Conservation (phyloP, 129 eudicot species). For the Apium graveolens region DNA sequence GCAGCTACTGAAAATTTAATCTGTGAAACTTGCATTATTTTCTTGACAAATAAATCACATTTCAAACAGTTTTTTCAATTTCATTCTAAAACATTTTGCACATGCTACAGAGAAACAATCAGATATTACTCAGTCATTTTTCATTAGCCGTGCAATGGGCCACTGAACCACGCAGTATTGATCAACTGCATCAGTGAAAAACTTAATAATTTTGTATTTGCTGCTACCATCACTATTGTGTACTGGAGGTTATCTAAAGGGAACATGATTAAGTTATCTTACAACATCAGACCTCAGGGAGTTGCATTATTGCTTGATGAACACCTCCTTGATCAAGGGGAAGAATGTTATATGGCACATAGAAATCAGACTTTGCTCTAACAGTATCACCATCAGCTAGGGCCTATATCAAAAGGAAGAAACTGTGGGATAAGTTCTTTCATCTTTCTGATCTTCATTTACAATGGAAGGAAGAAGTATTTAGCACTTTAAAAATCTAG, state of each 20-base stretch:
- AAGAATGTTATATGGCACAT: slow-evolving; percentile 77
- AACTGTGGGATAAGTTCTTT: background rate
- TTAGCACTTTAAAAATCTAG: background rate
- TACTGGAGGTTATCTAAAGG: background rate
- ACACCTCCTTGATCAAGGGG: slow-evolving; percentile 93
- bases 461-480: background rate
- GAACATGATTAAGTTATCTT: background rate
- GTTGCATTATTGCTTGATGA: slow-evolving; percentile 93
- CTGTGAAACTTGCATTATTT: slow-evolving; percentile 34
- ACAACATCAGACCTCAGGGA: slow-evolving; percentile 77
- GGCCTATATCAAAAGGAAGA: slow-evolving; percentile 29
- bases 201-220: background rate
- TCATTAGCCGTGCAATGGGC: background rate
- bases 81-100: background rate
- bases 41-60: background rate
- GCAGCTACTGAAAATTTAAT: slow-evolving; percentile 74
- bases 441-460: background rate
- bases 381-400: slow-evolving; percentile 50
- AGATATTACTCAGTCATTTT: background rate
- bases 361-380: slow-evolving; percentile 48
- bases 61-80: background rate
- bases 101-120: slow-evolving; percentile 2
- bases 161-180: slow-evolving; percentile 2
- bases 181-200: background rate
- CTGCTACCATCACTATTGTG: background rate